Conservation (phyloP, 768 basidiomycete species). For the Mycena albidolilacea region DNA sequence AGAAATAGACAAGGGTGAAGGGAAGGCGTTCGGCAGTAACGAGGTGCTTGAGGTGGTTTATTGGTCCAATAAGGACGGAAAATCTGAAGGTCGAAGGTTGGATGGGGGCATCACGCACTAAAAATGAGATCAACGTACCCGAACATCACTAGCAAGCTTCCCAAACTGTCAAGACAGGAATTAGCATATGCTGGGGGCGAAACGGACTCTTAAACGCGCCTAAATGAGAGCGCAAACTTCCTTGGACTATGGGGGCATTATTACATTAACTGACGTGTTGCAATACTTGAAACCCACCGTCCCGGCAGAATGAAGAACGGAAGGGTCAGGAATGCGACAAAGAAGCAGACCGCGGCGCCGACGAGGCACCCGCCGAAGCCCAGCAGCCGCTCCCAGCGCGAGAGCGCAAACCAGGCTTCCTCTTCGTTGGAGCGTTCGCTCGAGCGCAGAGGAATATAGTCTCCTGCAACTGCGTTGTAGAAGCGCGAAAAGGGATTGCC, state of each 20-base stretch:
- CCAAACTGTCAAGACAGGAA: slow-evolving; percentile 67
- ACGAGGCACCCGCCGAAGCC: slow-evolving; percentile 92
- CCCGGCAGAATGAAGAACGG: slow-evolving; percentile 62
- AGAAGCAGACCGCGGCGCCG: slow-evolving; percentile 95
- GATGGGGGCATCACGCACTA: background rate
- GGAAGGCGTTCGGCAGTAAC: slow-evolving; percentile 87
- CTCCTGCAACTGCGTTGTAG: slow-evolving; percentile 87
- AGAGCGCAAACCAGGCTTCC: slow-evolving; percentile 93
- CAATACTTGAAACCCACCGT: slow-evolving; percentile 44
- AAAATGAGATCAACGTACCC: slow-evolving; percentile 67
- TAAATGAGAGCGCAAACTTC: slow-evolving; percentile 94
- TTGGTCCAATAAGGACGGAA: slow-evolving; percentile 88
- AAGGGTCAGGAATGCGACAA: slow-evolving; percentile 89
- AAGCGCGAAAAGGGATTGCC: slow-evolving; percentile 87
- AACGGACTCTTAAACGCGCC: slow-evolving; percentile 54
- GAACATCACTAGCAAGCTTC: slow-evolving; percentile 95
- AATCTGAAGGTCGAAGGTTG: slow-evolving; percentile 64
- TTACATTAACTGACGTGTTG: slow-evolving; percentile 2
- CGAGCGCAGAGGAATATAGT: slow-evolving; percentile 91
- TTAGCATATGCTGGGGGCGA: slow-evolving; percentile 8
- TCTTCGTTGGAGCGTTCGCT: slow-evolving; percentile 92
- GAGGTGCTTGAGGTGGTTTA: slow-evolving; percentile 93
- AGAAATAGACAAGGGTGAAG: slow-evolving; percentile 87
- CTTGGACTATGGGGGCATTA: slow-evolving; percentile 71
- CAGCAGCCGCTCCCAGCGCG: slow-evolving; percentile 94